Conservation (phyloP, 2,329 filamentous ascomycete genomes). For the Botrytis fragariae region DNA sequence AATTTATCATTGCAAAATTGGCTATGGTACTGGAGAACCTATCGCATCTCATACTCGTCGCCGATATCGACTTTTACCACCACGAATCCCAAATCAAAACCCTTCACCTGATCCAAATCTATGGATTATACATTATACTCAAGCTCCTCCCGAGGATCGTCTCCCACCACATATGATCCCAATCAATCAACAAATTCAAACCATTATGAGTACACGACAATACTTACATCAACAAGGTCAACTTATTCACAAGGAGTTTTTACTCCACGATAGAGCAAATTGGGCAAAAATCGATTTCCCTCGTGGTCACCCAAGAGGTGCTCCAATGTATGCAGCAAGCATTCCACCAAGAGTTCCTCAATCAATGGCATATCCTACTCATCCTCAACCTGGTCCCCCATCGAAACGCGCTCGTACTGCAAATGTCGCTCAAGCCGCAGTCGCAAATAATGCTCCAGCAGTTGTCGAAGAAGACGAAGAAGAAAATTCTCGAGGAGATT, state of each 20-base stretch:
- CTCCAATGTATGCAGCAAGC: slow-evolving; percentile 32
- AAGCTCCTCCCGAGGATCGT: slow-evolving; percentile 69
- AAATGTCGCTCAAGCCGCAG: slow-evolving; percentile 18
- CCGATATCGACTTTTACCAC: slow-evolving; percentile 79
- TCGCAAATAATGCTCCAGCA: slow-evolving; percentile 24
- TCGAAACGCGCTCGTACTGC: slow-evolving; percentile 49
- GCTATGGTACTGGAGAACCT: slow-evolving; percentile 74
- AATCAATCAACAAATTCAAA: slow-evolving; percentile 58
- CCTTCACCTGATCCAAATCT: slow-evolving; percentile 75
- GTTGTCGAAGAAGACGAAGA: slow-evolving; percentile 67
- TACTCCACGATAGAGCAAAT: slow-evolving; percentile 83
- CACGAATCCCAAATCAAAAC: slow-evolving; percentile 66
- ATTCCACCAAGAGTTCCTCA: slow-evolving; percentile 43
- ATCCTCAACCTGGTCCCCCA: slow-evolving; percentile 48
- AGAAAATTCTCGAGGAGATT: slow-evolving; percentile 80
- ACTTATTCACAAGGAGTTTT: slow-evolving; percentile 87
- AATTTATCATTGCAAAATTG: slow-evolving; percentile 77
- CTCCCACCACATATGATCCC: slow-evolving; percentile 68
- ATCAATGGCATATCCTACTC: slow-evolving; percentile 61
- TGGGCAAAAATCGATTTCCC: slow-evolving; percentile 84
- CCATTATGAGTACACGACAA: slow-evolving; percentile 58
- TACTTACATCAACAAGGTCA: slow-evolving; percentile 74
- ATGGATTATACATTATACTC: slow-evolving; percentile 89
- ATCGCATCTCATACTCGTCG: slow-evolving; percentile 74
- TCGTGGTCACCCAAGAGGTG: slow-evolving; percentile 45